A percentile compares a stretch with the other conserved stretches of the same genome.
Evolutionary conservation across 768 basidiomycete species (phyloP).

Genomic region (Strobilomyces echinocephalus): DNA sequence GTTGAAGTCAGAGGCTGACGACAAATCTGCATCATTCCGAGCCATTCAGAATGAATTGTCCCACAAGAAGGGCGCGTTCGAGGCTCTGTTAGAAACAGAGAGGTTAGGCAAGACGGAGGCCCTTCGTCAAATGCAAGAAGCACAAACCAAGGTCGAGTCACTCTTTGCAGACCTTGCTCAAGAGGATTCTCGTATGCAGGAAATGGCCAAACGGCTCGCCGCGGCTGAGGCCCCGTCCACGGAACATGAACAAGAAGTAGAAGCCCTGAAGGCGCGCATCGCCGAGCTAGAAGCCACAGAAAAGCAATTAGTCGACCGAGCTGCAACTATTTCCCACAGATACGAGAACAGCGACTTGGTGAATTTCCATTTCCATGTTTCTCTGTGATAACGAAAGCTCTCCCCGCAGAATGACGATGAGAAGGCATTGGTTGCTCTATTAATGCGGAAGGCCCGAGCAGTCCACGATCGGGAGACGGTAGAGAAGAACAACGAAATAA

Average conservation of each 20-base stretch:
- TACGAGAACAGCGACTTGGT: constrained; percentile 49
- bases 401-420: constrained; percentile 44
- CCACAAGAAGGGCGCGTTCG: constrained; percentile 22
- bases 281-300: constrained; percentile 26
- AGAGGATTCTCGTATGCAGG: constrained; percentile 17
- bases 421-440: constrained; percentile 42
- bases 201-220: constrained; percentile 21
- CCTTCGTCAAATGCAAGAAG: constrained; percentile 13
- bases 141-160: constrained; percentile 18
- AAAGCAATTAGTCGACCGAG: constrained; percentile 26
- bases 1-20: constrained; percentile 9
- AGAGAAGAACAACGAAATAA: constrained; percentile 53
- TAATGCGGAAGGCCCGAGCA: constrained; percentile 42
- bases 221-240: constrained; percentile 19
- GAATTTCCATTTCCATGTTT: constrained; percentile 12
- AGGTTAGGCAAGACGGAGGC: constrained; percentile 19
- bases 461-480: constrained; percentile 51
- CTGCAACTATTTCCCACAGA: constrained; percentile 31
- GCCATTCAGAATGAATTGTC: constrained; percentile 23
- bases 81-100: constrained; percentile 24
- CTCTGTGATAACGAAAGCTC: constrained; percentile 12
- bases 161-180: constrained; percentile 20
- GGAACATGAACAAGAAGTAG: constrained; percentile 29
- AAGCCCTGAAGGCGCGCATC: constrained; percentile 17
- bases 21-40: constrained; percentile 10